Base-by-base conservation (phyloP, 345 rosid species). In the Sisymbrium altissimum region DNA sequence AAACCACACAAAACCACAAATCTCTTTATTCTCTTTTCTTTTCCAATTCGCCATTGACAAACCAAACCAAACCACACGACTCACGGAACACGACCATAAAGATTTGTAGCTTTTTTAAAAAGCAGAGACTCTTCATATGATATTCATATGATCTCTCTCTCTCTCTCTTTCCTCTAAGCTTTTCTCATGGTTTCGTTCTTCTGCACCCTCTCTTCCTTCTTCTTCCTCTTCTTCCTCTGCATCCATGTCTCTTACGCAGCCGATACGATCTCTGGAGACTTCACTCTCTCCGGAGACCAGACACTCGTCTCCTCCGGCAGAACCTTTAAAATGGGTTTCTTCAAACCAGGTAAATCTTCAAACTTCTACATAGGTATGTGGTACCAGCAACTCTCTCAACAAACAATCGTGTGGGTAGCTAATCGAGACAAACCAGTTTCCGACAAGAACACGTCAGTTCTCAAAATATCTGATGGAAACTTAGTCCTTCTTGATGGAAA, bases 351-450 rank as follows among this genome's bases (percentile, higher is more conserved):
- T 64, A 59, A 73, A 17, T 81, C 89, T 59, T 76, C 89, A 21
- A 86, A 84, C 25, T 83, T 73, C 79, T 88, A 93, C 58, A 67
- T 93, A 63, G 95, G 91, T 64, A 86, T 85, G 73, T 86, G 89
- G 96, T 90, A 86, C 77, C 46, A 68, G 0, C 59, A 72, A 18
- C 65, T 90, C 23, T 56, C 86, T 39, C 0, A 0, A 14, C 80
- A 0, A 55, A 86, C 89, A 32, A 0, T 74, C 1, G 85, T 89
- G 21, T 90, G 97, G 98, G 92, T 90, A 9, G 96, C 98, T 46
- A 93, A 90, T 57, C 82, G 96, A 60, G 86, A 81, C 35, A 64
- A 30, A n/a, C 90, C 95, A 3, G 74, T 90, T 68, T 65, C 74
- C n/a, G 79, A 87, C 63, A 81, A 54, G 14, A 35, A 2, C 57